Evolutionary conservation across 2,329 filamentous ascomycete genomes (phyloP), one percentile per base, ranked within the genome.

Genomic region (Arthrobotrys iridis): DNA sequence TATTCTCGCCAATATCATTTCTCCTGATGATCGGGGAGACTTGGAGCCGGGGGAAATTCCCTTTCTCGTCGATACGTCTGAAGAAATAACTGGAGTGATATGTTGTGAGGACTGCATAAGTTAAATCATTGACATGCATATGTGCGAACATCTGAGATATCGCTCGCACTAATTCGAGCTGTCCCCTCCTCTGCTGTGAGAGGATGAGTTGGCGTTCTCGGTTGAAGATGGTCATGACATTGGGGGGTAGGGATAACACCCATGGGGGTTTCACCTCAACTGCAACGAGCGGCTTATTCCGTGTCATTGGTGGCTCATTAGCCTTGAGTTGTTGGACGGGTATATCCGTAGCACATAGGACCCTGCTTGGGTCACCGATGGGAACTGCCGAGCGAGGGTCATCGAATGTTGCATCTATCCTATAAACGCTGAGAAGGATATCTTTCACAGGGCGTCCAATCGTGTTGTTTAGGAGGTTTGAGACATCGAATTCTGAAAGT

Each of bases 1-100:
- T 70, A 1, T 4, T 30, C 28, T 62, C 43, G 20, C 55, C 45
- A 3, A 37, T 55, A 26, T 62, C 26, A n/a, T n/a, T 48, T 30
- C 41, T 48, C 22, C n/a, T 70, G 30, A 70, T 41, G 26, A 62
- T 35, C 1, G 65, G 65, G 33, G 65, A 70, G 18, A 62, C 65
- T 6, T 59, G 24, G 6, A 70, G 43, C 20, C 65, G 55, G 10
- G 50, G 50, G 26, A 35, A 13, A 4, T 15, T 22, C 8, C 33
- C 28, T 0, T 26, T n/a, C 13, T 3, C 26, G 18, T 30, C 40
- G 7, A 33, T 26, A 4, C 33, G 30, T 26, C 33, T 58, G 35
- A 70, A 70, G 20, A 70, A 52, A 15, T 70, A 70, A 3, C 55
- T 55, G 5, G 65, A 70, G 43, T 60, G 15, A 15, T 70, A 70